Evolutionary conservation across 768 basidiomycete species (phyloP), one percentile per base, ranked within the genome.

Genomic region (Mycena leptocephala): DNA sequence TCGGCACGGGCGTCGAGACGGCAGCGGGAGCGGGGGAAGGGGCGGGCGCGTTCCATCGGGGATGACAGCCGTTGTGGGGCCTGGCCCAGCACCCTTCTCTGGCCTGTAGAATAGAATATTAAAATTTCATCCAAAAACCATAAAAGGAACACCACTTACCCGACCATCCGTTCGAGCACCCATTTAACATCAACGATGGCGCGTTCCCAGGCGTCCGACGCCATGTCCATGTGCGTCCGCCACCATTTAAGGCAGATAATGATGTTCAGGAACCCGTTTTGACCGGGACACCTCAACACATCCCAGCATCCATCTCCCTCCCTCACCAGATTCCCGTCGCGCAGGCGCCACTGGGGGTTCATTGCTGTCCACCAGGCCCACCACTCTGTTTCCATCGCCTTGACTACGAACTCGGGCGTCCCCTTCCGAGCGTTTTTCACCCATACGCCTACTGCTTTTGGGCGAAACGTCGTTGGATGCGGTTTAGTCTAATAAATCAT

Each of bases 161-260:
- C 24, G 2, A 61, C 11, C 41, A 70, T 70, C 11, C 10, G 13
- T 16, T 26, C 30, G 22, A 70, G 39, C 3, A 48, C 69, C 69
- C 69, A 70, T 20, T n/a, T 43, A 2, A 70, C 69, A 11, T 70
- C 69, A 11, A 32, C 32, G 39, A 70, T 43, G 0, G 43, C 69
- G 9, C 32, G 32, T 26, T 22, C 5, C 58, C 69, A 70, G 4
- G 28, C 5, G 1, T 61, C 69, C 14, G 65, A 51, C 13, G 41
- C 9, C 0, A 37, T 58, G 6, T 41, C 67, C 67, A 69, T 18
- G 5, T 7, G 2, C 3, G 6, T 4, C 11, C 32, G 8, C 69
- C 58, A 70, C 69, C 69, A 70, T 30, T 61, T 70, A 30, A 70
- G 43, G 46, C 69, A 70, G 3, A 37, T 30, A n/a, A 70, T 14